Evolutionary conservation across 2,329 filamentous ascomycete genomes (phyloP), one percentile per base, ranked within the genome.

Genomic region (Apiospora hydei): DNA sequence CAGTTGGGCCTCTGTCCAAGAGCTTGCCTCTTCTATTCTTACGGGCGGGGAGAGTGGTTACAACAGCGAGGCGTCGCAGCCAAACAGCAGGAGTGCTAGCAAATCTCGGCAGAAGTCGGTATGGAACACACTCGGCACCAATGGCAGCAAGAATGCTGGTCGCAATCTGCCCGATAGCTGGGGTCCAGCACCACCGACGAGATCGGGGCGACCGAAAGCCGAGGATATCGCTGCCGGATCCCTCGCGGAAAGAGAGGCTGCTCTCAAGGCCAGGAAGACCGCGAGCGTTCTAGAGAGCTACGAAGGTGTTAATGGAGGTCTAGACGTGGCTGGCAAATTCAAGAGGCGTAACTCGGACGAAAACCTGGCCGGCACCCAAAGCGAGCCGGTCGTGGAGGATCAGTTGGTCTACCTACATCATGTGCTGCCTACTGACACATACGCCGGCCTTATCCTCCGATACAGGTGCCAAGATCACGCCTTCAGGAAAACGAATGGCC

Each of bases 371-470:
- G 71, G 76, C 64, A 71, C 76, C 57, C 76, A 81, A 43, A 84
- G 83, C 69, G 88, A 91, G 69, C 87, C 90, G 46, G 90, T 92
- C 46, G 87, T 90, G 69, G 88, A 90, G 76, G 93, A 97, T 76
- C 93, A 94, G 30, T 84, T 98, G 74, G 95, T 96, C 24, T 99
- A 98, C 81, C 87, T 98, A 69, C 96, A 99, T 82, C 91, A 93
- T 77, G 94, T 98, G 24, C 89, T 92, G 77, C 89, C 92, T 18
- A 89, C 89, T 64, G 96, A 99, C 83, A 98, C 95, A 1, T 91
- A 98, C 76, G 95, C 95, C 1, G 96, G 96, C 3, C 91, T 99
- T 69, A 93, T 96, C 70, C 91, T 99, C 75, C 93, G 92, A 77
- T 99, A 97, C 82, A 92, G 94, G 77, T 98, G 96, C 81, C 90